Base-by-base conservation (phyloP, 2,329 filamentous ascomycete species). In the Plectosphaerella plurivora region DNA sequence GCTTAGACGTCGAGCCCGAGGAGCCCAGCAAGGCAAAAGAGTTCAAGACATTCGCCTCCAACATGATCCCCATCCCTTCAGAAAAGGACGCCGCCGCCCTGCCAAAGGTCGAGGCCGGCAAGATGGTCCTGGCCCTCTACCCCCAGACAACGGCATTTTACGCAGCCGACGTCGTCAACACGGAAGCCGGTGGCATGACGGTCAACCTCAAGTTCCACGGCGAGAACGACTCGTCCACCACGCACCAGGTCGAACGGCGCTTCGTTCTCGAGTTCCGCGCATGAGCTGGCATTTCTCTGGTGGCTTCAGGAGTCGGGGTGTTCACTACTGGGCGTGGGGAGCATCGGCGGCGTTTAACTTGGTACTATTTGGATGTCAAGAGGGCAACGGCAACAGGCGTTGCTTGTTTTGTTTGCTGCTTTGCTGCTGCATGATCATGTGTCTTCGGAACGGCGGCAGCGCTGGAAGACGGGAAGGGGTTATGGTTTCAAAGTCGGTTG, bases 91-190 rank as follows among this genome's bases (percentile, higher is more conserved):
- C 65, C 58, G 73, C 68, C 56, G 82, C 69, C 3, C 73, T 87
- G 15, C 71, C 78, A 4, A 76, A 87, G 41, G 79, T 87, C 53
- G 82, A 87, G 36, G 71, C 81, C 39, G 87, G 88, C 45, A 89
- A 87, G 64, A 81, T 84, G 45, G 89, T 93, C 9, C 74, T 93
- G 53, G 89, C 89, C 0, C 73, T 91, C 53, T 94, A 94, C 63
- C 89, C 89, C 0, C 86, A 91, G 60, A 93, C 89, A 1, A 92
- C 89, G 1, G 92, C 88, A 0, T 93, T 94, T 61, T 94, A 94
- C 67, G 86, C 88, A 65, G 89, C 89, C 1, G 88, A 91, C 60
- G 89, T 93, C 9, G 87, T 89, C 70, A 85, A 85, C 36, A 85
- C 82, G 75, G 74, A 86, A 52, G 73, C 73, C 39, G 66, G 75